Evolutionary conservation across 768 basidiomycete species (phyloP), one percentile per base, ranked within the genome.

Genomic region (Rhodotorula babjevae): DNA sequence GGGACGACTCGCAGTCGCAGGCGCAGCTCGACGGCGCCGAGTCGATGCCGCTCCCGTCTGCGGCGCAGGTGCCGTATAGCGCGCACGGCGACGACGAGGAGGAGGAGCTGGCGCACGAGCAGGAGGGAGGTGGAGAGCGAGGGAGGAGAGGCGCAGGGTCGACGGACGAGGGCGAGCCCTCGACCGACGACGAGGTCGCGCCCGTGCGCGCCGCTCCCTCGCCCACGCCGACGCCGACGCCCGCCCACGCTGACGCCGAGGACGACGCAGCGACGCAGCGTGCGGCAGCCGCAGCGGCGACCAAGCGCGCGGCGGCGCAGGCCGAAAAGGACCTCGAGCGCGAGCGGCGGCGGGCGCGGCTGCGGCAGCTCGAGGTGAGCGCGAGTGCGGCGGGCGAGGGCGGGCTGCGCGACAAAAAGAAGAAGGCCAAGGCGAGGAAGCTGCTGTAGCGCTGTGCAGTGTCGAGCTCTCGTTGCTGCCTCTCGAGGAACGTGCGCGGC

Each of bases 1-100:
- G 71, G 71, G 71, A 72, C 11, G 62, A 71, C 49, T 63, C 70
- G n/a, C 70, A 71, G 50, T 9, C 18, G 33, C n/a, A 21, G 8
- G 9, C 8, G 61, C 47, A 8, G 9, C 1, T 9, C 10, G 23
- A 27, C 4, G 47, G 7, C 5, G 10, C 52, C 36, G 36, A 46
- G 47, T 16, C 6, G 47, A 36, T 36, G 36, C 36, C 9, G 36
- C 36, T 36, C 36, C 36, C 44, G 5, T 46, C 18, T 18, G 44
- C 44, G 18, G 44, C 44, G 44, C 44, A 46, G 44, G 14, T 11
- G 12, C 44, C 14, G 6, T 46, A 5, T 7, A 12, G 44, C 44
- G 44, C 44, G 14, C 44, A 46, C 44, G 44, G 14, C 44, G 44
- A 15, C 44, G 44, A 18, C 42, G 42, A 14, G 9, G 42, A 14